Evolutionary conservation across 345 rosid genomes (phyloP), one percentile per base, ranked within the genome.

Genomic region (Hibiscus mutabilis): DNA sequence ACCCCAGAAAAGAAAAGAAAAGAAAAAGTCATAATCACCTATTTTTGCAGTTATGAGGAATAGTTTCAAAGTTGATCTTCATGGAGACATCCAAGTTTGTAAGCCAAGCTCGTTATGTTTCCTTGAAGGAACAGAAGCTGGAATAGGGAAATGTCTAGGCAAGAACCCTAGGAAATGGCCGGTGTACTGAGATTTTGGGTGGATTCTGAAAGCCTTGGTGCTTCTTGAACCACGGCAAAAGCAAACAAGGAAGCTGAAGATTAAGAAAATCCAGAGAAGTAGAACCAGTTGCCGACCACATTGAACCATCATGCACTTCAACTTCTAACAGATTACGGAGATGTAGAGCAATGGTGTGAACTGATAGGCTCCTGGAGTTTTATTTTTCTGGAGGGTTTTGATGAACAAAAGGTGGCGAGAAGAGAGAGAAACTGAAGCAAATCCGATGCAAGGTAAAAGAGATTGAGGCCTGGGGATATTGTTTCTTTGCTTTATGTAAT

Each of bases 121-220:
- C 79, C 96, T 80, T 65, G 98, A 93, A 72, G 98, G 98, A 68
- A 87, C 98, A 58, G 98, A 93, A 70, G 88, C 79, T 52, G 98
- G 98, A 49, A 91, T 79, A 0, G 97, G 98, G 1, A 91, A 80
- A 73, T 85, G 90, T 76, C 84, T 89, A n/a, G 97, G 98, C 73
- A 93, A 82, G 84, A 79, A 88, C 55, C 89, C 90, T 67, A 84
- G 69, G 86, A 87, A 89, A 70, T 91, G 96, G 35, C 85, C 87
- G 9, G 51, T 77, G 76, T 64, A 16, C 6, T 66, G 66, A 35
- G 77, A 37, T 58, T 72, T 68, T 46, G 89, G 88, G 78, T 78
- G 79, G 49, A 76, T 22, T 58, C n/a, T 47, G 53, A 47, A 47
- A 5, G 13, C n/a, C 5, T 14, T 47, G 53, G 53, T 71, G 66